Evolutionary conservation across 208 protist genomes (phyloP), one percentile per base, ranked within the genome.

Genomic region (Trypanosoma cruzi): DNA sequence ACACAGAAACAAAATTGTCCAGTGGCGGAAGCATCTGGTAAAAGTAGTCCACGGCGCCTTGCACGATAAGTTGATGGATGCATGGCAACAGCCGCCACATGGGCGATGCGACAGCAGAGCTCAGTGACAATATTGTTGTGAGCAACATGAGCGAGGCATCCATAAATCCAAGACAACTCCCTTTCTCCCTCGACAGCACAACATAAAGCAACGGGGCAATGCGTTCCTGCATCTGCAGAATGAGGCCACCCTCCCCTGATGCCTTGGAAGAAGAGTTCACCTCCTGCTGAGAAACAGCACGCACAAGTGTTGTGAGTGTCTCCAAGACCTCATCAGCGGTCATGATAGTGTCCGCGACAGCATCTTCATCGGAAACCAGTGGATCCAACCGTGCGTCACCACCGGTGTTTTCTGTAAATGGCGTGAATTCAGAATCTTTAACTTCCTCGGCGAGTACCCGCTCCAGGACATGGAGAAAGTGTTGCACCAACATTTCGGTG

Each of bases 1-100:
- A 88, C 22, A 92, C 86, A 1, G 73, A 89, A 50, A 90, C 80
- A 68, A 86, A 97, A 80, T 98, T 98, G 67, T 98, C 94, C 13
- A 98, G 61, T 37, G 93, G 90, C 26, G 90, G 77, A 26, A 98
- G 80, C 61, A 98, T 85, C 53, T 90, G 63, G 6, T 62, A 58
- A 73, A 97, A 89, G 73, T 97, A 98, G 71, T 98, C 94, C 11
- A 82, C 72, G 2, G 91, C 86, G 44, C 84, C 92, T 24, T 81
- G 78, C 37, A 80, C 48, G 20, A 93, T 58, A 16, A 94, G 61
- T 24, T 81, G 83, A 71, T 93, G 70, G 37, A 93, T 56, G 68
- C 82, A 91, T 58, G 83, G 77, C 50, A 94, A 48, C 32, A 96
- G 72, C 26, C 75, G 78, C 90, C 92, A 97, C 56, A 79, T 78